phyloP scores from a whole-genome alignment of 2,329 filamentous ascomycete species.

The Setomelanomma holmii region DNA sequence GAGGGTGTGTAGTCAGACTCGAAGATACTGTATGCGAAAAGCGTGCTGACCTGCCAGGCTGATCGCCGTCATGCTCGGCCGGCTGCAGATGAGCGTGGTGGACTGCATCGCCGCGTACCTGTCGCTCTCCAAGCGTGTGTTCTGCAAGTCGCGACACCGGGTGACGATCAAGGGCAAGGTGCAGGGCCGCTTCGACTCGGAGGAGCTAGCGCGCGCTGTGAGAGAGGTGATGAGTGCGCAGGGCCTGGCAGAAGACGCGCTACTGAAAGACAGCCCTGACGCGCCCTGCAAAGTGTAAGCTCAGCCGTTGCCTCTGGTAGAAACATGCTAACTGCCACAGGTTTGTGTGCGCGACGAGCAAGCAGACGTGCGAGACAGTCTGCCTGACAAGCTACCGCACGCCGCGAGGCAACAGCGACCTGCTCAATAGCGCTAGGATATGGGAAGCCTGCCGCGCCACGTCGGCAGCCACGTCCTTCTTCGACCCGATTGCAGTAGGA shows the following conservation, averaged over 20 bases:
- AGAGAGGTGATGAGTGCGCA: conserved; percentile 17
- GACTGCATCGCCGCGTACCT: conserved; percentile 16
- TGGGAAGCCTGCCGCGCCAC: conserved; percentile 22
- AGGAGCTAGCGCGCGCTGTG: conserved; percentile 18
- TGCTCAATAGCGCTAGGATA: conserved; percentile 27
- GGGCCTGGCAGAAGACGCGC: conserved; percentile 14
- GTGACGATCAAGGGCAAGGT: conserved; percentile 17
- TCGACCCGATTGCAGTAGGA: conserved; percentile 19
- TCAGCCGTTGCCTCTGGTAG: neutral
- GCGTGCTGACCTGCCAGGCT: conserved; percentile 6
- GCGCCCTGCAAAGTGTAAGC: conserved; percentile 12
- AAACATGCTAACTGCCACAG: conserved; percentile 2
- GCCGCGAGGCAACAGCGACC: conserved; percentile 25
- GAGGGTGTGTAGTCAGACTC: conserved; percentile 6
- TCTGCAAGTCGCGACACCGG: conserved; percentile 12
- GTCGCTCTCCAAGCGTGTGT: conserved; percentile 12
- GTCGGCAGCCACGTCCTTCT: conserved; percentile 18
- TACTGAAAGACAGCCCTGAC: conserved; percentile 7
- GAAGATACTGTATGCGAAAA: neutral
- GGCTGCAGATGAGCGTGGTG: conserved; percentile 7
- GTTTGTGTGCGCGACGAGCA: conserved; percentile 36
- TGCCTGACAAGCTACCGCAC: conserved; percentile 44
- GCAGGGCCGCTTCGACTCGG: conserved; percentile 28
- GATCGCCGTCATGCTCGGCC: conserved; percentile 17
- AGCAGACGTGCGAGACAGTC: conserved; percentile 40